Evolutionary conservation across 345 rosid species (phyloP).

Genomic region (Nasturtium officinale): DNA sequence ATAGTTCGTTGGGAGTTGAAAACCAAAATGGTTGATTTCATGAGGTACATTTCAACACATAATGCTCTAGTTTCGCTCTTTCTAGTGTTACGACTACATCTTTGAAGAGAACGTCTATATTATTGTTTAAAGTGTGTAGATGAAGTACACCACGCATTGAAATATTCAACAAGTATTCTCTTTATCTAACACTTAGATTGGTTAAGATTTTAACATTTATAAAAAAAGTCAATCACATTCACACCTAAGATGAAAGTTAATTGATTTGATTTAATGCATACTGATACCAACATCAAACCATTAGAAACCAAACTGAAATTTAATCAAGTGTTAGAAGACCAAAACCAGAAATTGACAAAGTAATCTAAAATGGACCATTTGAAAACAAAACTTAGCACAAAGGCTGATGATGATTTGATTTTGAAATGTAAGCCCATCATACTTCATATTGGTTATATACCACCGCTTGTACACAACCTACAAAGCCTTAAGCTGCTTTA

Average conservation of each 20-base stretch:
- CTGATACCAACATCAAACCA: neutral
- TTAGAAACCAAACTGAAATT: neutral
- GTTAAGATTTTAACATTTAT: neutral
- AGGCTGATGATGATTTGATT: neutral
- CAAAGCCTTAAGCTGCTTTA: constrained; percentile 12
- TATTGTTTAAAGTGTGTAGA: no score
- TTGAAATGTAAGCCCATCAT: constrained; percentile 31
- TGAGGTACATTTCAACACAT: constrained; percentile 13
- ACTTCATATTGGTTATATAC: neutral
- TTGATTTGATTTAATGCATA: neutral
- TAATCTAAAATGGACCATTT: neutral
- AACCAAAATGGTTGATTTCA: constrained; percentile 5
- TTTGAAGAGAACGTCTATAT: no score
- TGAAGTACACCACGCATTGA: constrained; percentile 6
- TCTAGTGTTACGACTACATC: neutral
- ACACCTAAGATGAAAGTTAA: neutral
- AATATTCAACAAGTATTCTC: constrained; percentile 6
- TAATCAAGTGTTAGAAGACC: neutral
- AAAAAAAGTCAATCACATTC: neutral
- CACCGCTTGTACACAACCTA: constrained; percentile 45
- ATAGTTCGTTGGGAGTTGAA: neutral
- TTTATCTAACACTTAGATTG: constrained; percentile 3
- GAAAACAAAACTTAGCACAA: neutral
- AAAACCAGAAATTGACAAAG: neutral
- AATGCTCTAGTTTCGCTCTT: neutral